These are phyloP conservation scores for Moricandia moricandioides DNA, from an alignment of 345 rosid genomes.

Conservation along the genomic window DNA sequence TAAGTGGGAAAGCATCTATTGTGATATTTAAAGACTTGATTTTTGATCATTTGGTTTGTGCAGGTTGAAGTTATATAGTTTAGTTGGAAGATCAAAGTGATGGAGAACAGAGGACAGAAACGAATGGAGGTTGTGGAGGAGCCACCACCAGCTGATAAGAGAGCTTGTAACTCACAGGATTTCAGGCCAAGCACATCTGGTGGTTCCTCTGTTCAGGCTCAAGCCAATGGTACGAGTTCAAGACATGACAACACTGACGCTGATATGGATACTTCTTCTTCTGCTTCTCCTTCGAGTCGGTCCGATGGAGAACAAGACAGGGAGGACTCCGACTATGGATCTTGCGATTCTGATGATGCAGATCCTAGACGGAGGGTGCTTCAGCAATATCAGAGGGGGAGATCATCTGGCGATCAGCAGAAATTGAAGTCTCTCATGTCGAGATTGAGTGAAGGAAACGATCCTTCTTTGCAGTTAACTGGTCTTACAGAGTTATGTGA, in stretches of 20 bases:
- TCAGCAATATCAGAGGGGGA: slow-evolving; percentile 59
- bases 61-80: slow-evolving; percentile 20
- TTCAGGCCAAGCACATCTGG: slow-evolving; percentile 68
- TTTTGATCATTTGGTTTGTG: slow-evolving; percentile 9
- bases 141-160: slow-evolving; percentile 90
- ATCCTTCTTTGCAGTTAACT: slow-evolving; percentile 56
- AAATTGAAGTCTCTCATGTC: slow-evolving; percentile 60
- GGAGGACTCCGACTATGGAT: slow-evolving; percentile 66
- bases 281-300: slow-evolving; percentile 74
- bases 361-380: slow-evolving; percentile 54
- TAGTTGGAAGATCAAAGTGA: slow-evolving; percentile 27
- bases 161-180: slow-evolving; percentile 85
- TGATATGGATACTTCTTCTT: slow-evolving; percentile 88
- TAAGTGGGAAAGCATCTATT: not conserved
- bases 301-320: slow-evolving; percentile 77
- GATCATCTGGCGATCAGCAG: slow-evolving; percentile 63
- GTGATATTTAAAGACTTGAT: not conserved
- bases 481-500: slow-evolving; percentile 85
- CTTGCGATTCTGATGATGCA: slow-evolving; percentile 79
- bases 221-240: slow-evolving; percentile 47
- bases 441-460: slow-evolving; percentile 54
- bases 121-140: slow-evolving; percentile 68
- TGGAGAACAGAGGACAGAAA: slow-evolving; percentile 93
- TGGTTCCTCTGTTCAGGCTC: slow-evolving; percentile 58
- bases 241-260: slow-evolving; percentile 47